These are phyloP conservation scores for Neonectria punicea DNA, from an alignment of 2,329 filamentous ascomycete genomes.

Conservation along the genomic window DNA sequence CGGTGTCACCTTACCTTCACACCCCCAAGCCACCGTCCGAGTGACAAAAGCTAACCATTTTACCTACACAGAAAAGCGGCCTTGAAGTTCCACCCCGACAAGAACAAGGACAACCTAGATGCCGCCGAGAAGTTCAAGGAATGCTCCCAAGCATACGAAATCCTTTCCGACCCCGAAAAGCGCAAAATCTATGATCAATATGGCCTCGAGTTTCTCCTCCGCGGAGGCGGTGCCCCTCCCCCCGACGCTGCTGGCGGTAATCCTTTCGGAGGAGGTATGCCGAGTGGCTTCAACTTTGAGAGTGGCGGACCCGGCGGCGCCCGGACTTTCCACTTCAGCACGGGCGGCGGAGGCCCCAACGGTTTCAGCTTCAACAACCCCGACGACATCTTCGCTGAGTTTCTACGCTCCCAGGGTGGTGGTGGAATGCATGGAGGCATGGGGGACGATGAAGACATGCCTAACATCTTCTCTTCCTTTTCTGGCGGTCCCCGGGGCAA, in stretches of 20 bases:
- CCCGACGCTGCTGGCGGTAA: constrained; percentile 67
- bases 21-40: constrained; percentile 3
- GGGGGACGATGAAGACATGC: constrained; percentile 56
- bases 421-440: constrained; percentile 54
- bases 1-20: not conserved
- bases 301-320: constrained; percentile 56
- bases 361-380: constrained; percentile 88
- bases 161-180: constrained; percentile 96
- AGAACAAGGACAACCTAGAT: constrained; percentile 91
- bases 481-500: constrained; percentile 51
- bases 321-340: constrained; percentile 73
- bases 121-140: constrained; percentile 98
- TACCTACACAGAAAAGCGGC: constrained; percentile 75
- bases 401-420: constrained; percentile 67
- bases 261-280: constrained; percentile 70
- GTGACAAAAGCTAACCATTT: constrained; percentile 48
- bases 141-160: constrained; percentile 96
- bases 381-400: constrained; percentile 86
- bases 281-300: constrained; percentile 65
- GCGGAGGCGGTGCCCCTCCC: constrained; percentile 77
- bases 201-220: constrained; percentile 91
- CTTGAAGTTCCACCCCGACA: constrained; percentile 94
- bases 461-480: constrained; percentile 66
- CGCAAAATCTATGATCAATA: constrained; percentile 95
- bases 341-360: constrained; percentile 59